Evolutionary conservation across 2,329 filamentous ascomycete genomes (phyloP), one percentile per base, ranked within the genome.

Genomic region (Sclerotinia trifoliorum): DNA sequence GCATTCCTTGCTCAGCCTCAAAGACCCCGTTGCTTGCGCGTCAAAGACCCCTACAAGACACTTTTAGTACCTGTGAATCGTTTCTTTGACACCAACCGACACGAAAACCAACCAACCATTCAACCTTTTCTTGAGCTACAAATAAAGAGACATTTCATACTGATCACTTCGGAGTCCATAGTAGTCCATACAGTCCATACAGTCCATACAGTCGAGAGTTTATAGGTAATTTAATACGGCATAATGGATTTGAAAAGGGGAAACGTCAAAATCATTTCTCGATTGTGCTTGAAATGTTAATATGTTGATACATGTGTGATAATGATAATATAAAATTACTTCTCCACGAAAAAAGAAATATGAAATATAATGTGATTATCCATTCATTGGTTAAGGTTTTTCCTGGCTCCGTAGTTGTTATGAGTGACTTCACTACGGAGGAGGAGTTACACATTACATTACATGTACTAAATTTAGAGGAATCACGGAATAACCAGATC

Each of bases 11-110:
- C 46, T 68, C 26, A 65, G 57, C 51, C 57, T 56, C 46, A 35
- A 48, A 29, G 68, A 62, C 69, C 69, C 68, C 65, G 63, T 66
- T 55, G 35, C n/a, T 26, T 54, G 48, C 66, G 68, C 68, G 66
- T 60, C 67, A 51, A 61, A 44, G 46, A 46, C 29, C 51, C 51
- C 29, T 67, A 51, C 60, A 26, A 51, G 32, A 63, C 21, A 48
- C 13, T 21, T 62, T 39, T 39, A 49, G 26, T 46, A 48, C 13
- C 19, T 46, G 17, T n/a, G 54, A 60, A 29, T 46, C 42, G 24
- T 32, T 48, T 48, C 56, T 60, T 19, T 29, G 11, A 48, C 15
- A 60, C 7, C 39, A 60, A 32, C 42, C 52, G 35, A 35, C 26
- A 48, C 57, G 58, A 32, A 35, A 29, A 32, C 15, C 8, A 39